phyloP scores from a whole-genome alignment of 768 basidiomycete genomes.

The Phylloporus sp. region DNA sequence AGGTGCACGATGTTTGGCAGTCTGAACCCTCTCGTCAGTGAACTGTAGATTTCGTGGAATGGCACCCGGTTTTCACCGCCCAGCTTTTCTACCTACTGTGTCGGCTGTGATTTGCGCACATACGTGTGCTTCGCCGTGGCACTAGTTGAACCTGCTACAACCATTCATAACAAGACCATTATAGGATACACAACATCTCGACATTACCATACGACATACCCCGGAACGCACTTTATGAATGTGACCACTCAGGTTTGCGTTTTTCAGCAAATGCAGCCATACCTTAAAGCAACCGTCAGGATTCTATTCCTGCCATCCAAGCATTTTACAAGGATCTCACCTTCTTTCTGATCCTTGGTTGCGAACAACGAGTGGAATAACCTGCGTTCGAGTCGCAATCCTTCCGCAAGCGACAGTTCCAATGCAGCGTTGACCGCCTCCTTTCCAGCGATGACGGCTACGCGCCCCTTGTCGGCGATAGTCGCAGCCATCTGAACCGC shows the following conservation, averaged over 20 bases:
- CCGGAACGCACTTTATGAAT: slow-evolving; percentile 30
- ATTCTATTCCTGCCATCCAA: background rate
- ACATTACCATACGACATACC: background rate
- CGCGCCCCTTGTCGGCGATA: slow-evolving; percentile 76
- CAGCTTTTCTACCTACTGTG: too few relatives aligned
- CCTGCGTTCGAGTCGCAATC: slow-evolving; percentile 80
- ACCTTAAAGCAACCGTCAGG: slow-evolving; percentile 42
- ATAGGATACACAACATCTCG: background rate
- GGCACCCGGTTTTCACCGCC: background rate
- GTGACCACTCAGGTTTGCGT: slow-evolving; percentile 78
- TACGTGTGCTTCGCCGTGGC: too few relatives aligned
- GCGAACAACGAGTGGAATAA: slow-evolving; percentile 91
- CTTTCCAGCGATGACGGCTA: slow-evolving; percentile 84
- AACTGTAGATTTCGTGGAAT: too few relatives aligned
- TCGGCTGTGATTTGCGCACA: too few relatives aligned
- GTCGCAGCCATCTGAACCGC: slow-evolving; percentile 73
- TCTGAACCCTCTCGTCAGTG: too few relatives aligned
- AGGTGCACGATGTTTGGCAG: too few relatives aligned
- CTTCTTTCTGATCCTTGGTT: slow-evolving; percentile 93
- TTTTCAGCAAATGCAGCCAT: slow-evolving; percentile 96
- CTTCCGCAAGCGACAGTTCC: slow-evolving; percentile 76
- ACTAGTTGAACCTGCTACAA: too few relatives aligned
- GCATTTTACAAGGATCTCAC: slow-evolving; percentile 38
- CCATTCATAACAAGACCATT: background rate
- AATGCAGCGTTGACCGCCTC: slow-evolving; percentile 94